A percentile compares a stretch with the other conserved stretches of the same genome.
These are phyloP conservation scores for Talaromyces ruber DNA, from an alignment of 495 filamentous ascomycete species.

Conservation along the genomic window DNA sequence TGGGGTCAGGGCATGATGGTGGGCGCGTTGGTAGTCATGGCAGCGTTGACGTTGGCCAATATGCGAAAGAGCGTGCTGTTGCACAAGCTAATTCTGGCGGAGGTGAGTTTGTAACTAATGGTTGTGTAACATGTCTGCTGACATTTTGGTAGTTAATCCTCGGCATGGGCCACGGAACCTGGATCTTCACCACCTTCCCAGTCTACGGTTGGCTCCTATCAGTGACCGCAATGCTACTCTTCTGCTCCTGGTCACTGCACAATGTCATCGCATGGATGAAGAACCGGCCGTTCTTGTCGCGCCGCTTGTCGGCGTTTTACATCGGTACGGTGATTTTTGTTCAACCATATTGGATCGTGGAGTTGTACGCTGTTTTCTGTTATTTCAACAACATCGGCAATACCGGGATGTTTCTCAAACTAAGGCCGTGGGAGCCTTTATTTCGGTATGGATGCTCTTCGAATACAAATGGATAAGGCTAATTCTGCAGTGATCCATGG, in stretches of 20 bases:
- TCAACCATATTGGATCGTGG: slow-evolving; percentile 28
- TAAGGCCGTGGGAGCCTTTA: neutral
- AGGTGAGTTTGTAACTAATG: neutral
- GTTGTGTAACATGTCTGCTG: neutral
- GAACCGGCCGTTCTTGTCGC: slow-evolving; percentile 32
- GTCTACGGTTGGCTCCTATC: slow-evolving; percentile 40
- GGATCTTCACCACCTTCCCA: slow-evolving; percentile 31
- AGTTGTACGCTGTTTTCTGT: neutral
- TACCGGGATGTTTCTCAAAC: neutral
- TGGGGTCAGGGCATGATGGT: slow-evolving; percentile 43
- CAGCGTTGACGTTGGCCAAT: slow-evolving; percentile 30
- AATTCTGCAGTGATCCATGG: neutral
- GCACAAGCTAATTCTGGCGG: slow-evolving; percentile 32
- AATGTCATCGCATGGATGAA: slow-evolving; percentile 45
- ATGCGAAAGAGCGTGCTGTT: slow-evolving; percentile 33
- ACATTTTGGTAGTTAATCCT: slow-evolving; percentile 18
- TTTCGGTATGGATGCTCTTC: neutral
- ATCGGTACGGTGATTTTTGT: slow-evolving; percentile 30
- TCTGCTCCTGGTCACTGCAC: slow-evolving; percentile 37
- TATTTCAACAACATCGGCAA: neutral
- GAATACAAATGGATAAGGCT: neutral
- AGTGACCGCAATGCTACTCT: slow-evolving; percentile 32
- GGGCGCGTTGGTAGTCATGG: slow-evolving; percentile 36
- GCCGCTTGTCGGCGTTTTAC: slow-evolving; percentile 24
- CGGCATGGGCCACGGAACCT: slow-evolving; percentile 30